Conservation (phyloP, 768 basidiomycete species). For the Lepiota venenata region DNA sequence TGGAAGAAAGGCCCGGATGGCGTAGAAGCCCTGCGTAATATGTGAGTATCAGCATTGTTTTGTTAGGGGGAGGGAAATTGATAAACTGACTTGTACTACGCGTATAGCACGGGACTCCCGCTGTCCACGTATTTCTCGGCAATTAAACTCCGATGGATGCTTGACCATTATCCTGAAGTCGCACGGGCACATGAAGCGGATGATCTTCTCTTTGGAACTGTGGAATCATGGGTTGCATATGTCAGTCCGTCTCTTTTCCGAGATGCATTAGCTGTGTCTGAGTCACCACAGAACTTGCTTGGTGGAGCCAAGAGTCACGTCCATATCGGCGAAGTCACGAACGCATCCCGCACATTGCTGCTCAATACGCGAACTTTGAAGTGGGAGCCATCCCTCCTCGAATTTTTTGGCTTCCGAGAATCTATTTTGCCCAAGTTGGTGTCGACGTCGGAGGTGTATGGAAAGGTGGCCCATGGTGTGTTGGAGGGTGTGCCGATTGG, state of each 20-base stretch:
- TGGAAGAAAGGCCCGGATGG: conserved; percentile 73
- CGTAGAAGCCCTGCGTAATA: conserved; percentile 55
- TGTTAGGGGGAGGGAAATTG: not conserved
- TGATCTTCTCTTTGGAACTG: conserved; percentile 87
- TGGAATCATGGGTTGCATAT: conserved; percentile 96
- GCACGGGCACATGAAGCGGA: conserved; percentile 74
- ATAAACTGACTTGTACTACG: conserved; percentile 10
- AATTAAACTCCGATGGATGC: conserved; percentile 96
- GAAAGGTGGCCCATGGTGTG: conserved; percentile 62
- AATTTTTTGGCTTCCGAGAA: conserved; percentile 79
- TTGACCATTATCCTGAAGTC: conserved; percentile 80
- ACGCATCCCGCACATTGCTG: conserved; percentile 94
- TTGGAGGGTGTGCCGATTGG: conserved; percentile 80
- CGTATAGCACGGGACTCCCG: conserved; percentile 80
- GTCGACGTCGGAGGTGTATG: conserved; percentile 92
- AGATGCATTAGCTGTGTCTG: not conserved
- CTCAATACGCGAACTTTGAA: conserved; percentile 76
- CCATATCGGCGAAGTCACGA: conserved; percentile 91
- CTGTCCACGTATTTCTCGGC: conserved; percentile 98
- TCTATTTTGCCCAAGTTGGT: conserved; percentile 85
- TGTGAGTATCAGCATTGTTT: conserved; percentile 43
- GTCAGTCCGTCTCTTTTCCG: conserved; percentile 36
- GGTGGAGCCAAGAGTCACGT: conserved; percentile 68
- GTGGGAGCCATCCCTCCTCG: conserved; percentile 81
- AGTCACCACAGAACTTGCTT: conserved; percentile 61